phyloP scores from a whole-genome alignment of 2,329 filamentous ascomycete genomes.

The Pseudomassariella vexata region DNA sequence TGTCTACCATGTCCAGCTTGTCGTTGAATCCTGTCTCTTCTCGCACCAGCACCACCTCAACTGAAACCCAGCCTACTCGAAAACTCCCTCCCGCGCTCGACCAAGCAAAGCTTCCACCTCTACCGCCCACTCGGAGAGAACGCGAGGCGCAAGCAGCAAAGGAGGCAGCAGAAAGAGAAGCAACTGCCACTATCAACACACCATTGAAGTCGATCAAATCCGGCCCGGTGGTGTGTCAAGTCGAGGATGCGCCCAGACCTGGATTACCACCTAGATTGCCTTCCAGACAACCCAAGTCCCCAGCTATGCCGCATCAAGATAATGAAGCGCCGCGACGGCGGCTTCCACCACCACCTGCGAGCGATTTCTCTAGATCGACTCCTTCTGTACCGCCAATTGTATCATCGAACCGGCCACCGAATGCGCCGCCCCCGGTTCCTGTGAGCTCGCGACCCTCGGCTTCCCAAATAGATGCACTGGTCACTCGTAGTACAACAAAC shows the following conservation, averaged over 20 bases:
- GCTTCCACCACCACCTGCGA: slow-evolving; percentile 30
- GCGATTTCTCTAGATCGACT: slow-evolving; percentile 8
- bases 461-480: slow-evolving; percentile 43
- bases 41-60: slow-evolving; percentile 40
- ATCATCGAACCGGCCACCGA: slow-evolving; percentile 16
- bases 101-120: slow-evolving; percentile 48
- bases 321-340: slow-evolving; percentile 27
- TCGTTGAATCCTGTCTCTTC: slow-evolving; percentile 44
- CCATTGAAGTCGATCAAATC: slow-evolving; percentile 33
- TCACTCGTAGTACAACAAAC: slow-evolving; percentile 23
- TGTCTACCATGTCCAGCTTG: slow-evolving; percentile 47
- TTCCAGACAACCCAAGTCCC: slow-evolving; percentile 36
- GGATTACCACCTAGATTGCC: slow-evolving; percentile 45
- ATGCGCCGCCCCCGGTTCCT: slow-evolving; percentile 46
- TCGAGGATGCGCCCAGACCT: slow-evolving; percentile 29
- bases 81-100: slow-evolving; percentile 52
- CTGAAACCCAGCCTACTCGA: slow-evolving; percentile 28
- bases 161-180: slow-evolving; percentile 23
- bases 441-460: slow-evolving; percentile 44
- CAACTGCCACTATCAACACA: slow-evolving; percentile 18
- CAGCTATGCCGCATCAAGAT: slow-evolving; percentile 16
- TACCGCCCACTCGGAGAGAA: slow-evolving; percentile 51
- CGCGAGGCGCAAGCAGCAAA: slow-evolving; percentile 39
- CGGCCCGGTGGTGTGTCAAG: slow-evolving; percentile 27
- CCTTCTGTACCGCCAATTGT: slow-evolving; percentile 8